Percentiles rank a stretch among this genome's conserved stretches.
Conservation (phyloP, 352 stramenopile genomes). For the Phytophthora pini region DNA sequence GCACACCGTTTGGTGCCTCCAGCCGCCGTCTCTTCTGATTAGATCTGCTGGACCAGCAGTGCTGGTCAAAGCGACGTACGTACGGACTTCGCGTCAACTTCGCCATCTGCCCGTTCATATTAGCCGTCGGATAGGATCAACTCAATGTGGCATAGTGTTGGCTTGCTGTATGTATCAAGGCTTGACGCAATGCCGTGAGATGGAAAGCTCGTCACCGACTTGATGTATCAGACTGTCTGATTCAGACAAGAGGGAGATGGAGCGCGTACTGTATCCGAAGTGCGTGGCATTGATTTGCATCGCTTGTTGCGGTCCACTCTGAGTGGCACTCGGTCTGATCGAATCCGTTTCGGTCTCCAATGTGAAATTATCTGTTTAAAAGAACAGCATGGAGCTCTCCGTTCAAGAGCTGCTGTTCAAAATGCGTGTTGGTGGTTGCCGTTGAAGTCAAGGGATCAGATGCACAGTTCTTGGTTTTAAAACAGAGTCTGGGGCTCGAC, state of each 20-base stretch:
- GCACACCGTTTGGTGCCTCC: slow-evolving; percentile 21
- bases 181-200: background rate
- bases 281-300: slow-evolving; percentile 29
- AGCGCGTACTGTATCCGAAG: slow-evolving; percentile 27
- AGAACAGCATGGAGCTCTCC: too few relatives aligned
- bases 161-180: slow-evolving; percentile 1
- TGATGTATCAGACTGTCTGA: slow-evolving; percentile 24
- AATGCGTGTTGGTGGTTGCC: background rate
- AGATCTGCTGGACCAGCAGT: background rate
- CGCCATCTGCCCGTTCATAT: too few relatives aligned
- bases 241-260: slow-evolving; percentile 14
- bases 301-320: background rate
- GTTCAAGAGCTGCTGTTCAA: too few relatives aligned
- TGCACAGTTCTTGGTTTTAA: background rate
- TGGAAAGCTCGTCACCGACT: slow-evolving; percentile 21
- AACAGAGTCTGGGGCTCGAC: too few relatives aligned
- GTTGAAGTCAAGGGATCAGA: slow-evolving; percentile 10
- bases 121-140: background rate
- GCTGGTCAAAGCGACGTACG: background rate
- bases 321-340: too few relatives aligned
- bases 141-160: background rate
- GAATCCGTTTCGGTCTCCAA: too few relatives aligned
- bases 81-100: too few relatives aligned
- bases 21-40: slow-evolving; percentile 17
- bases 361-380: too few relatives aligned